A percentile compares a stretch with the other conserved stretches of the same genome.
These are phyloP conservation scores for Colletotrichum echinochloae DNA, from an alignment of 2,329 filamentous ascomycete genomes.

Conservation along the genomic window DNA sequence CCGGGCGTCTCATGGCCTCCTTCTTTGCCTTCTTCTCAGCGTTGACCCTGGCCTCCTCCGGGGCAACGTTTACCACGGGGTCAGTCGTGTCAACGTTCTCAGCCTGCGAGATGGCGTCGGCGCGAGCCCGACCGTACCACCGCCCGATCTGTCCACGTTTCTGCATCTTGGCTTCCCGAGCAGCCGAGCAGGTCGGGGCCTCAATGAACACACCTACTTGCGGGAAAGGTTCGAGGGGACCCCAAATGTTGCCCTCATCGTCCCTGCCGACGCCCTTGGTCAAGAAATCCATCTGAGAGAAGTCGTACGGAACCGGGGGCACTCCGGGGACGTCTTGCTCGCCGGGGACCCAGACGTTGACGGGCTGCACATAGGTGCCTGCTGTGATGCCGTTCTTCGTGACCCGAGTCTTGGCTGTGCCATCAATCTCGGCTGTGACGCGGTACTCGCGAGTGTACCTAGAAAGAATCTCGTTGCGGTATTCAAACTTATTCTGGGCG, in stretches of 20 bases:
- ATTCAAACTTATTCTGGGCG: slow-evolving; percentile 53
- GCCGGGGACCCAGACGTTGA: slow-evolving; percentile 53
- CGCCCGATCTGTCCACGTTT: slow-evolving; percentile 29
- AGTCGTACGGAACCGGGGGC: slow-evolving; percentile 50
- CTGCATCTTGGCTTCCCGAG: slow-evolving; percentile 4
- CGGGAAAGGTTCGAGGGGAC: slow-evolving; percentile 52
- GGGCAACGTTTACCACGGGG: background rate
- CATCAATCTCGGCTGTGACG: slow-evolving; percentile 49
- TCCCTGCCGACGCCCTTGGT: slow-evolving; percentile 52
- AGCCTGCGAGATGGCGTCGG: slow-evolving; percentile 37
- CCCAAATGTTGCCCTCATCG: slow-evolving; percentile 51
- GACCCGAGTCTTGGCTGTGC: slow-evolving; percentile 46
- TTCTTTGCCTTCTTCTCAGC: background rate
- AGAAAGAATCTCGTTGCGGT: slow-evolving; percentile 49
- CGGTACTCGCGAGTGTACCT: slow-evolving; percentile 53
- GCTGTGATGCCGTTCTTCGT: slow-evolving; percentile 52
- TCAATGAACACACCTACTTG: slow-evolving; percentile 52
- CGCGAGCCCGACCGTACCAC: slow-evolving; percentile 38
- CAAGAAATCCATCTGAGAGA: slow-evolving; percentile 51
- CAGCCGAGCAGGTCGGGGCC: slow-evolving; percentile 28
- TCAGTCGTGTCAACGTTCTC: slow-evolving; percentile 40
- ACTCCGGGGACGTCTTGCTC: slow-evolving; percentile 52
- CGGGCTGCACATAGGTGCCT: slow-evolving; percentile 51
- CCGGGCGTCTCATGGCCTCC: background rate
- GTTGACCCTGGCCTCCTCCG: background rate